These are phyloP conservation scores for Periconia macrospinosa DNA, from an alignment of 2,329 filamentous ascomycete genomes.

Conservation along the genomic window DNA sequence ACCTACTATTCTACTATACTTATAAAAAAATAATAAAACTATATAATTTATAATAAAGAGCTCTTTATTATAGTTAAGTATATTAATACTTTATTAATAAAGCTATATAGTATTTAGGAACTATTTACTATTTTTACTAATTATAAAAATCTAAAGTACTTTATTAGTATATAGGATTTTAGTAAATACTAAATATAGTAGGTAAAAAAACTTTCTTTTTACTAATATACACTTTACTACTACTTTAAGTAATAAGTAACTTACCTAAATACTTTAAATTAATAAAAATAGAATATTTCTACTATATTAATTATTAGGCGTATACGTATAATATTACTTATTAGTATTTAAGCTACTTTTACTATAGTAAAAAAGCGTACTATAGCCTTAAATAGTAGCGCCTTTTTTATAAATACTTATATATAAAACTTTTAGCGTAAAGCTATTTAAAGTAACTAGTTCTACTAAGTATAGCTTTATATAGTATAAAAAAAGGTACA, in stretches of 20 bases:
- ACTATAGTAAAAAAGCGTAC: background rate
- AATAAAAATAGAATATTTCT: too few species aligned
- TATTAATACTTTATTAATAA: background rate
- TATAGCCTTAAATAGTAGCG: background rate
- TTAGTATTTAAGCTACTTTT: background rate
- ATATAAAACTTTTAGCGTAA: too few species aligned
- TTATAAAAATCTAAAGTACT: conserved; percentile 3
- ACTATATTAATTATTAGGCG: too few species aligned
- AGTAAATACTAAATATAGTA: background rate
- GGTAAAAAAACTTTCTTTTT: background rate
- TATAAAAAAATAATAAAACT: conserved; percentile 1
- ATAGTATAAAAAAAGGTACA: background rate
- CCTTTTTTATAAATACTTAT: background rate
- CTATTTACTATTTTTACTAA: background rate
- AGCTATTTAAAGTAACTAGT: background rate
- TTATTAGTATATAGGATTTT: background rate
- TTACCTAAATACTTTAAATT: too few species aligned
- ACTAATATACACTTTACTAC: too few species aligned
- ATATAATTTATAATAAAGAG: conserved; percentile 5
- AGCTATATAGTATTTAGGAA: background rate
- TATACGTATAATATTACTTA: too few species aligned
- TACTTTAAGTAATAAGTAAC: too few species aligned
- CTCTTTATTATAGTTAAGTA: background rate
- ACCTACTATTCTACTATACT: background rate
- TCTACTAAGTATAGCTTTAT: too few species aligned